A percentile compares a stretch with the other conserved stretches of the same genome.
phyloP scores from a whole-genome alignment of 2,329 filamentous ascomycete genomes.

The Monosporascus sp. region DNA sequence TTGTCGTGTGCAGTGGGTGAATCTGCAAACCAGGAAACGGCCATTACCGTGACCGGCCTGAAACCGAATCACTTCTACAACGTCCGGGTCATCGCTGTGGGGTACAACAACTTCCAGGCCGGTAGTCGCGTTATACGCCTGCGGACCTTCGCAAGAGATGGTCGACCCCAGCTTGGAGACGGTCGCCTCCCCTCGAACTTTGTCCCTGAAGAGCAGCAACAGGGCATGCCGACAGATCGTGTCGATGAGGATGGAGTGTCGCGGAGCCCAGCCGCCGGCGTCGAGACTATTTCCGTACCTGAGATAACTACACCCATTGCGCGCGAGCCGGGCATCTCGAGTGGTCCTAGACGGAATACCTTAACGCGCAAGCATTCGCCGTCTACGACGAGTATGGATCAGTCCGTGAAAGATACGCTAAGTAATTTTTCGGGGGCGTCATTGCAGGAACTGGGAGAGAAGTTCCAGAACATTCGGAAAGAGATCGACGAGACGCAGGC shows the following conservation, averaged over 20 bases:
- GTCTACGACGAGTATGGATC: conserved; percentile 54
- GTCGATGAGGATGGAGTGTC: conserved; percentile 44
- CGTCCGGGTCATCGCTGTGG: conserved; percentile 86
- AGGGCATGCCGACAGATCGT: conserved; percentile 34
- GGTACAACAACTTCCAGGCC: conserved; percentile 86
- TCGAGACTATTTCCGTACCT: conserved; percentile 57
- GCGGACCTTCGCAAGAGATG: conserved; percentile 65
- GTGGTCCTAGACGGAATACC: conserved; percentile 54
- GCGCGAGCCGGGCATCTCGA: conserved; percentile 54
- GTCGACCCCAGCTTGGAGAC: conserved; percentile 54
- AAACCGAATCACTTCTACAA: conserved; percentile 88
- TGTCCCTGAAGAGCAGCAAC: conserved; percentile 43
- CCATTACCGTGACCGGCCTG: conserved; percentile 86
- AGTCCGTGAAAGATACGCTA: conserved; percentile 37
- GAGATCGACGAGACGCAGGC: conserved; percentile 77
- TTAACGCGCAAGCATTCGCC: conserved; percentile 73
- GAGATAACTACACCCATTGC: conserved; percentile 55
- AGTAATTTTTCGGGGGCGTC: conserved; percentile 57
- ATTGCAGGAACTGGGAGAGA: conserved; percentile 72
- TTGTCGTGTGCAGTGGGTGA: conserved; percentile 62
- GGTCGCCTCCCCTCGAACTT: conserved; percentile 53
- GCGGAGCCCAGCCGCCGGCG: conserved; percentile 45
- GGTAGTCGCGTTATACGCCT: conserved; percentile 81
- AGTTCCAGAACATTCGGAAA: conserved; percentile 70
- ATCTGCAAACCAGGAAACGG: conserved; percentile 71